Conservation (phyloP, 768 basidiomycete species). For the Auriscalpium orientale region DNA sequence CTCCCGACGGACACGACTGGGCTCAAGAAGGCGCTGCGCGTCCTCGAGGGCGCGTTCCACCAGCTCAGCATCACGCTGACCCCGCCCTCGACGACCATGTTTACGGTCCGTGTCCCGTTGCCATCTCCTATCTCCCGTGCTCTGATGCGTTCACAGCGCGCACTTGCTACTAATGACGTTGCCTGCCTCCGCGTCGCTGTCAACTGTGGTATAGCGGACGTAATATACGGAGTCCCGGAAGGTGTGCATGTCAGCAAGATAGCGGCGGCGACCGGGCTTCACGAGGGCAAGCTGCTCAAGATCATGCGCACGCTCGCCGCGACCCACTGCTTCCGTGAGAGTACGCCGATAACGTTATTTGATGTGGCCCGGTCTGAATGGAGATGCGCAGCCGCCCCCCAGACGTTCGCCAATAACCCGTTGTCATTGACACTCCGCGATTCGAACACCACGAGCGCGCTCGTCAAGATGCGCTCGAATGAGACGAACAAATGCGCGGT, state of each 20-base stretch:
- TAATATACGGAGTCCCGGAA: slow-evolving; percentile 17
- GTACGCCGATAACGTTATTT: slow-evolving; percentile 2
- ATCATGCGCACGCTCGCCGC: slow-evolving; percentile 24
- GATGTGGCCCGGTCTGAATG: background rate
- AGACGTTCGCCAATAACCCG: slow-evolving; percentile 28
- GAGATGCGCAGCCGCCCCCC: slow-evolving; percentile 2
- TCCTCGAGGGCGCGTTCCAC: background rate
- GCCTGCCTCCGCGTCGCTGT: slow-evolving; percentile 20
- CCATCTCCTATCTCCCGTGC: too few species aligned
- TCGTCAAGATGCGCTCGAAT: background rate
- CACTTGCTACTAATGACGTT: slow-evolving; percentile 17
- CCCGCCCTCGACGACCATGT: background rate
- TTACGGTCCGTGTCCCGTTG: background rate
- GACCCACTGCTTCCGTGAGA: slow-evolving; percentile 25
- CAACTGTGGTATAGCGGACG: slow-evolving; percentile 22
- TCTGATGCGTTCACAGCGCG: background rate
- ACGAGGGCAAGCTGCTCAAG: slow-evolving; percentile 23
- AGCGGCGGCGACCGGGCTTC: slow-evolving; percentile 17
- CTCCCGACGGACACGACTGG: background rate
- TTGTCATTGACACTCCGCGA: slow-evolving; percentile 22
- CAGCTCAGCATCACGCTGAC: background rate
- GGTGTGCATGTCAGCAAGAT: slow-evolving; percentile 24
- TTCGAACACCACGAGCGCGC: background rate
- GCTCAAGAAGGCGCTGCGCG: background rate
- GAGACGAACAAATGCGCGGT: background rate